Percentiles rank a stretch among this genome's conserved stretches.
Conservation (phyloP, 176 grass and related monocot genomes). For the Lolium rigidum region DNA sequence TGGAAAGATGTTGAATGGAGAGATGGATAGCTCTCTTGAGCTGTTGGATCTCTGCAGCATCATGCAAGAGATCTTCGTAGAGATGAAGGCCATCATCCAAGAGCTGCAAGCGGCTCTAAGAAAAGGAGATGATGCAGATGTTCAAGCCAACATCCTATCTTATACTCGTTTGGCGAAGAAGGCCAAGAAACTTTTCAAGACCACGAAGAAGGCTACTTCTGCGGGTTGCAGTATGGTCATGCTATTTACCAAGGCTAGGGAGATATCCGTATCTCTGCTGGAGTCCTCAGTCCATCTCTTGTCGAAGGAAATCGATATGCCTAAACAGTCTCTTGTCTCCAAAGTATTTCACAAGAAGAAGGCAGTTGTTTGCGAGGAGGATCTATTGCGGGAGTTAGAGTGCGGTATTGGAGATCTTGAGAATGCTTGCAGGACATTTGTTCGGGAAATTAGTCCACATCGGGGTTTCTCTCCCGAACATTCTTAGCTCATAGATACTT, state of each 20-base stretch:
- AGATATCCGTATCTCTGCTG: conserved; percentile 43
- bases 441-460: conserved; percentile 44
- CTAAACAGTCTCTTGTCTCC: conserved; percentile 38
- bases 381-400: conserved; percentile 43
- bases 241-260: conserved; percentile 37
- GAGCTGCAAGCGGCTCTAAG: conserved; percentile 39
- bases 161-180: conserved; percentile 32
- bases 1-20: conserved; percentile 35
- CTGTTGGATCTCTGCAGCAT: conserved; percentile 43
- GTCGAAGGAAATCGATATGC: conserved; percentile 37
- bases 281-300: conserved; percentile 29
- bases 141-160: conserved; percentile 37
- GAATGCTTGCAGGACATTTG: conserved; percentile 18
- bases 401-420: conserved; percentile 42
- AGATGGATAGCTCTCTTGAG: too few relatives aligned
- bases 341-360: conserved; percentile 45
- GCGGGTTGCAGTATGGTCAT: background rate
- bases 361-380: conserved; percentile 24
- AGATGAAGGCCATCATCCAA: conserved; percentile 33
- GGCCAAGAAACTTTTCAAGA: conserved; percentile 45
- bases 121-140: conserved; percentile 32
- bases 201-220: background rate
- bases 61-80: conserved; percentile 37
- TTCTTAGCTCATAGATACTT: conserved; percentile 40
- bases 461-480: conserved; percentile 51